Percentiles rank a stretch among this genome's conserved stretches.
Evolutionary conservation across 768 basidiomycete genomes (phyloP).

Genomic region (Kwoniella pini): DNA sequence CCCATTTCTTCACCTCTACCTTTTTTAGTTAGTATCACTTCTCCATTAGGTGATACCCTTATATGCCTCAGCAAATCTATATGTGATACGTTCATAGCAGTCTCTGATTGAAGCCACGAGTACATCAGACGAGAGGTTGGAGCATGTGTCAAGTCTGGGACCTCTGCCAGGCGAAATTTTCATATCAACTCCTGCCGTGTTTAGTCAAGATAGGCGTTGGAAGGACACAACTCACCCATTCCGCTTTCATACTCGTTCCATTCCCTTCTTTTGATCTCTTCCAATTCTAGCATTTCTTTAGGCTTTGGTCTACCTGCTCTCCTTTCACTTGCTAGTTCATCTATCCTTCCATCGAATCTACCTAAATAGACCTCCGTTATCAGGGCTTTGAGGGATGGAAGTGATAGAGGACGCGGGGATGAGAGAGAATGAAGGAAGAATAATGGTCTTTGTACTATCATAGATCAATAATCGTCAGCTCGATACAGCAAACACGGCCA

Average conservation of each 20-base stretch:
- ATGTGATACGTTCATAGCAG: slow-evolving; percentile 35
- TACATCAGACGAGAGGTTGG: slow-evolving; percentile 47
- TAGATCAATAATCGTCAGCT: background rate
- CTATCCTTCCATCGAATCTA: slow-evolving; percentile 47
- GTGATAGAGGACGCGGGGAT: slow-evolving; percentile 42
- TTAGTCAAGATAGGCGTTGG: no score
- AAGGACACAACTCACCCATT: slow-evolving; percentile 40
- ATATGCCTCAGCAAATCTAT: slow-evolving; percentile 43
- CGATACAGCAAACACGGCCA: no score
- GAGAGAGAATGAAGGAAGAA: slow-evolving; percentile 53
- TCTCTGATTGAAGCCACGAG: slow-evolving; percentile 41
- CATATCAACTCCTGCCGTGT: no score
- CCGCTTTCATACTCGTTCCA: slow-evolving; percentile 50
- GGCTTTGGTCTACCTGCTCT: slow-evolving; percentile 52
- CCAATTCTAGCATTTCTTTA: slow-evolving; percentile 48
- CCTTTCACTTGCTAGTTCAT: slow-evolving; percentile 39
- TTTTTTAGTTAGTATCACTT: slow-evolving; percentile 22
- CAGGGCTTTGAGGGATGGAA: slow-evolving; percentile 43
- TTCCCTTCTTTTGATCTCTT: slow-evolving; percentile 47
- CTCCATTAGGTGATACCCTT: slow-evolving; percentile 28
- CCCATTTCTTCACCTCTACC: slow-evolving; percentile 15
- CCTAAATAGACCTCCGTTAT: slow-evolving; percentile 49
- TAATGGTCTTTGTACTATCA: slow-evolving; percentile 49
- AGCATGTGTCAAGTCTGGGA: slow-evolving; percentile 52
- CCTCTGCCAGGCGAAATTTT: no score